These are phyloP conservation scores for Boletus sp. DNA, from an alignment of 768 basidiomycete species.

Conservation along the genomic window DNA sequence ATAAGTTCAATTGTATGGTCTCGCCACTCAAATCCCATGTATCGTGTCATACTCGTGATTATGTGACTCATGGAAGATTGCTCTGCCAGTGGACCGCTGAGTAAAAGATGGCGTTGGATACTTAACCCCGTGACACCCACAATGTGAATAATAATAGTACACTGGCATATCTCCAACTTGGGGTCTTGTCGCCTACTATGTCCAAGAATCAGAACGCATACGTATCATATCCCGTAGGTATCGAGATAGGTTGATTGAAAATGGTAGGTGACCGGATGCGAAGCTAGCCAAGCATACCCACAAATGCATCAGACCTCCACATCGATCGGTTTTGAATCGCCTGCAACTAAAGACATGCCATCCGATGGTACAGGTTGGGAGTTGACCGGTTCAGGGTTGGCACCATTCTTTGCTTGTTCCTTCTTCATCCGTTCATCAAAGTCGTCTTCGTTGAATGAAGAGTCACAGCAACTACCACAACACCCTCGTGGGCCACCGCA, in stretches of 20 bases:
- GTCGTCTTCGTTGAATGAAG: conserved; percentile 30
- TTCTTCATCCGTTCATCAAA: conserved; percentile 30
- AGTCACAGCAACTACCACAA: conserved; percentile 27
- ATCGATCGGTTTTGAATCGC: conserved; percentile 1
- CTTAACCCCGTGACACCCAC: background rate
- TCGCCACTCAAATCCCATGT: background rate
- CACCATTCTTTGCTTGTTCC: conserved; percentile 19
- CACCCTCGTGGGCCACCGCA: conserved; percentile 30
- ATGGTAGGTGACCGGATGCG: background rate
- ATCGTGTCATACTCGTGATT: background rate
- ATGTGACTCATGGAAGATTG: background rate
- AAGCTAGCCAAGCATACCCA: background rate
- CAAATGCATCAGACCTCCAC: background rate
- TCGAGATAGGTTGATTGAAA: background rate
- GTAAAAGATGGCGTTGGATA: background rate
- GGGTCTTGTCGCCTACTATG: background rate
- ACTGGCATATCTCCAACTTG: background rate
- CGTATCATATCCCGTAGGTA: background rate
- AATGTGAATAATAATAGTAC: background rate
- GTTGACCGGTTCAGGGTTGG: conserved; percentile 8
- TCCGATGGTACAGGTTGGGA: conserved; percentile 24
- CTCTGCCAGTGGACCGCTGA: background rate
- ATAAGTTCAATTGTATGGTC: too few relatives aligned
- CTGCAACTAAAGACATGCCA: conserved; percentile 15
- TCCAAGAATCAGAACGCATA: background rate